phyloP scores from a whole-genome alignment of 306 rosid genomes.

The Aeschynomene evenia region DNA sequence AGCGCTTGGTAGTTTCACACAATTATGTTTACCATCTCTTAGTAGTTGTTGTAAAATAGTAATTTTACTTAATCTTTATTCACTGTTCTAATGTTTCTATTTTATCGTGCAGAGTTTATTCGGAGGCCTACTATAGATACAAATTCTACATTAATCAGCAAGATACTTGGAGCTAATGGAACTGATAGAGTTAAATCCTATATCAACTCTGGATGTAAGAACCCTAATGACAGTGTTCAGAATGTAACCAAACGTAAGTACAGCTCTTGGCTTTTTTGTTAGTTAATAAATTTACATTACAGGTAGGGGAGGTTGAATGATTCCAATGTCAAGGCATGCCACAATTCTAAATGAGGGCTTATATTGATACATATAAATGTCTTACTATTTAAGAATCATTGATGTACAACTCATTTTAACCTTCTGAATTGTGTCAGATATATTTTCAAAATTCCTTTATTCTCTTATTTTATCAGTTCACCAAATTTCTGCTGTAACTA shows the following conservation, averaged over 20 bases:
- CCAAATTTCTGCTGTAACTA: background rate
- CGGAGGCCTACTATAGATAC: slow-evolving; percentile 55
- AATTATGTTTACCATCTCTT: slow-evolving; percentile 20
- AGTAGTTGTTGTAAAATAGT: background rate
- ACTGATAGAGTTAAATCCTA: slow-evolving; percentile 59
- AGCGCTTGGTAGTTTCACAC: slow-evolving; percentile 60
- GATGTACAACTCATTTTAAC: background rate
- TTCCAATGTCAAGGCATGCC: background rate
- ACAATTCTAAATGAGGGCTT: background rate
- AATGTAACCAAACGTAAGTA: slow-evolving; percentile 46
- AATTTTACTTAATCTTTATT: background rate
- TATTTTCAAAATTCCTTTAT: background rate
- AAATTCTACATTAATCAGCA: slow-evolving; percentile 51
- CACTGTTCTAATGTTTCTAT: background rate
- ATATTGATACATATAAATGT: background rate
- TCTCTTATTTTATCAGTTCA: background rate
- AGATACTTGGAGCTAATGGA: slow-evolving; percentile 51
- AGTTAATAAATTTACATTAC: slow-evolving; percentile 12
- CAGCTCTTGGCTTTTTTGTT: background rate
- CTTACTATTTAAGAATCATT: background rate
- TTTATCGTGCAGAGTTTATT: slow-evolving; percentile 55
- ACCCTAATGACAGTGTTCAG: slow-evolving; percentile 44
- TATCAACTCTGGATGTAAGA: slow-evolving; percentile 62
- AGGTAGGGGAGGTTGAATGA: background rate
- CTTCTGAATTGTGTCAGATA: background rate